These are phyloP conservation scores for Sporodiniella umbellata DNA, from an alignment of 371 early-diverging fungal genomes.

Conservation along the genomic window DNA sequence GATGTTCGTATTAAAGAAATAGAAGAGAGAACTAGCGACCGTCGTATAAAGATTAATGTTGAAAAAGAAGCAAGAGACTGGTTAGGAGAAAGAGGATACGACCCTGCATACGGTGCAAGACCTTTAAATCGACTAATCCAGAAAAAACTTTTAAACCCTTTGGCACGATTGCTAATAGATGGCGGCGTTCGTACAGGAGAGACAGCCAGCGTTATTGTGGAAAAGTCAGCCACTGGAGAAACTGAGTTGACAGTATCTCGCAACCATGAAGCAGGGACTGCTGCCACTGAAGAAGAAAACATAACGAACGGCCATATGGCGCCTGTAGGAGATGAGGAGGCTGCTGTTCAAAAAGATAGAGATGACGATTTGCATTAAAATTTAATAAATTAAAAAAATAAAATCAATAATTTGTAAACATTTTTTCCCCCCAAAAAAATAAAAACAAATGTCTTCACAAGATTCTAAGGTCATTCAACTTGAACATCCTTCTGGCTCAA, in stretches of 20 bases:
- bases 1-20: conserved; percentile 76
- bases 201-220: conserved; percentile 44
- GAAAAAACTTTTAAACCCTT: conserved; percentile 76
- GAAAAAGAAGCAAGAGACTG: conserved; percentile 68
- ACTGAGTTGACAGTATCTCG: conserved; percentile 32
- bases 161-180: conserved; percentile 76
- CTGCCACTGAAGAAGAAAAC: conserved; percentile 19
- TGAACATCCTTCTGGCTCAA: conserved; percentile 50
- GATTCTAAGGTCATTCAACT: conserved; percentile 34
- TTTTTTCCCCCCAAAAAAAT: conserved; percentile 8
- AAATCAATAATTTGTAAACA: background rate
- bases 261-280: conserved; percentile 37
- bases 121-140: conserved; percentile 83
- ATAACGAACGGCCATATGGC: conserved; percentile 26
- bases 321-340: conserved; percentile 45
- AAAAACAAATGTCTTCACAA: conserved; percentile 36
- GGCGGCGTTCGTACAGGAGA: conserved; percentile 73
- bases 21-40: conserved; percentile 71
- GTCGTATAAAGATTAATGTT: conserved; percentile 72
- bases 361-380: conserved; percentile 1
- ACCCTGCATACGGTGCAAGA: conserved; percentile 85
- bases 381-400: background rate
- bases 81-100: conserved; percentile 78
- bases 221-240: conserved; percentile 25
- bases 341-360: conserved; percentile 16